Base-by-base conservation (phyloP, 2,329 filamentous ascomycete species). In the Alternaria rosae region DNA sequence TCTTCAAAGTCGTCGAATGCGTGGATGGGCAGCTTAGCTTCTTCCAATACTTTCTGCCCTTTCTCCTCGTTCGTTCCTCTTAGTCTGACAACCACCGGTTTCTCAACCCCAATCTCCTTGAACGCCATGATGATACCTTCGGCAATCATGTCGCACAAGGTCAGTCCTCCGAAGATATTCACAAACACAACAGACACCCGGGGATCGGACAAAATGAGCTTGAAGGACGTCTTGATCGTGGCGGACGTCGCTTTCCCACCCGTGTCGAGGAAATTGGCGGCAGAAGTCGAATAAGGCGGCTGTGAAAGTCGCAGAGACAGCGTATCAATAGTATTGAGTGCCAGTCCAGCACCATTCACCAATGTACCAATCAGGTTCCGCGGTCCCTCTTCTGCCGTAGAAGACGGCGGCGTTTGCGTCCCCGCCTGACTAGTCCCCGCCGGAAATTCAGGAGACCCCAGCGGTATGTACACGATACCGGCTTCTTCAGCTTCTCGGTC, bases 251-350 rank as follows among this genome's bases (percentile, higher is more conserved):
- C 93, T 77, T 96, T 95, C 35, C 93, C 93, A 26, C 94, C 93
- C 0, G 92, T 96, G 76, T 97, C 93, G 57, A 97, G 85, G 77
- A 97, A 97, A 72, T 97, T 97, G 2, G 92, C 92, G 9, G 61
- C 59, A 48, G 59, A 63, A 4, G 73, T 69, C 9, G 65, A 62
- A 15, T 51, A 23, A 23, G 44, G 44, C 2, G 54, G 32, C 5
- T 87, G 81, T 1, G 86, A 84, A 10, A 97, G 87, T 26, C 74
- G 86, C 12, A 88, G 81, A 3, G 86, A 84, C 2, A 97, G 86
- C 0, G 91, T 91, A 76, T 97, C 93, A 62, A 94, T 89, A 0
- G 93, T 97, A 76, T 95, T 95, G 91, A 97, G 95, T 0, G 93
- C 93, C 1, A 97, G 85, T 0, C 93, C 93, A 0, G 94, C 93